Evolutionary conservation across 305 asterid genomes (phyloP), one percentile per base, ranked within the genome.

Genomic region (Ajuga reptans): DNA sequence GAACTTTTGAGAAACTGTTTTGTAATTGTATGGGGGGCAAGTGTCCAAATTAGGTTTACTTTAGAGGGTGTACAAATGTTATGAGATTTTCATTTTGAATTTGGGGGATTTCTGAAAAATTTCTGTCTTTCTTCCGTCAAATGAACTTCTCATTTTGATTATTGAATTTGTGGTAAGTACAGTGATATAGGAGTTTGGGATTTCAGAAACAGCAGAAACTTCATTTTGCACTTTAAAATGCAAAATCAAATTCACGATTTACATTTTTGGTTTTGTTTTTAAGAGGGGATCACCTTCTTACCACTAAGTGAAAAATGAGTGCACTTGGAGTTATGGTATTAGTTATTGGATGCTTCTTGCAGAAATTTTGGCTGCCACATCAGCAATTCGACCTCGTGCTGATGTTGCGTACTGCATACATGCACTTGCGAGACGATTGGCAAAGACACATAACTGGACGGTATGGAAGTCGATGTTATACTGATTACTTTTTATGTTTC

Each of bases 401-500:
- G 98, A 93, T 83, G 98, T 93, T 79, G 91, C 94, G 1, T 93
- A 89, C 83, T 89, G 97, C 85, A 80, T 93, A 74, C 96, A 87
- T 71, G 90, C 97, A 34, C 92, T 93, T 73, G 80, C 97, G 34
- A 81, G 97, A 83, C 79, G 98, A 78, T 79, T 93, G 86, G 91
- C 88, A 0, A 90, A 93, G 96, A 93, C 98, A 6, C 97, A 79
- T 78, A 93, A 93, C 63, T 93, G 99, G 99, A 93, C 97, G 97
- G 99, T 90, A 87, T 77, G 82, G 69, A 79, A 63, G 57, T 67
- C 67, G 72, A 31, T 51, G 21, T 63, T 18, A 24, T 53, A 41
- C 46, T 14, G 52, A 39, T 17, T 41, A 24, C 43, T 66, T 17
- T 42, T 50, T 29, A 7, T n/a, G 52, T 39, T 18, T 18, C 69